Evolutionary conservation across 768 basidiomycete species (phyloP), one percentile per base, ranked within the genome.

Genomic region (Pleurotus tuoliensis): DNA sequence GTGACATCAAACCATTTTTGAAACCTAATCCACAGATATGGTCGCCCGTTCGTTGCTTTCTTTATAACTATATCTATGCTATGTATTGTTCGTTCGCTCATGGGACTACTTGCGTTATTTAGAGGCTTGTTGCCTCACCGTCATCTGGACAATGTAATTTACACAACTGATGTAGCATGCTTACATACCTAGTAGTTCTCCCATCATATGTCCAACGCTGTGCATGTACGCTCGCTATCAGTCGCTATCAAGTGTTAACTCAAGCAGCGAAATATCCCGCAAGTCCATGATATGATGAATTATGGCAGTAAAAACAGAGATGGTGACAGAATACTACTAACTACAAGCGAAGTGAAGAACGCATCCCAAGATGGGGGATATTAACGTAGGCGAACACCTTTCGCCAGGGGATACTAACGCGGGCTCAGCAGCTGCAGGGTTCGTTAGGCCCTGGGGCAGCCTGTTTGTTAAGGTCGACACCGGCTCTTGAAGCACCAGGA

Each of bases 381-480:
- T 55, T 61, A 67, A 61, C 50, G 58, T 56, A 53, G 57, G 58
- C 60, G 50, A 44, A 58, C 56, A 62, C 45, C 59, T 55, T 58
- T 48, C 52, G 15, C 52, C 20, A 59, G 55, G 56, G 58, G 40
- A 49, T 25, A 55, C 49, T 47, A 53, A n/a, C 39, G 43, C 15
- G 46, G 48, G 46, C 58, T 74, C 74, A 94, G 71, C 91, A 94
- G 67, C 91, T 92, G 76, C 91, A 94, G 55, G 75, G 73, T 43
- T 91, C 89, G 60, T 77, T 76, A 66, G 82, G 79, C 43, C 77
- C 79, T 59, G 76, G 76, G 13, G 77, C 67, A 18, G 80, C 61
- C 66, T 87, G 86, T 66, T 79, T 90, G 74, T 88, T 91, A 58
- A 94, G 82, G 69, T 94, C 88, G n/a, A 94, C 86, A 41, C 88